These are phyloP conservation scores for Chamaenerion angustifolium DNA, from an alignment of 345 rosid species.

Conservation along the genomic window DNA sequence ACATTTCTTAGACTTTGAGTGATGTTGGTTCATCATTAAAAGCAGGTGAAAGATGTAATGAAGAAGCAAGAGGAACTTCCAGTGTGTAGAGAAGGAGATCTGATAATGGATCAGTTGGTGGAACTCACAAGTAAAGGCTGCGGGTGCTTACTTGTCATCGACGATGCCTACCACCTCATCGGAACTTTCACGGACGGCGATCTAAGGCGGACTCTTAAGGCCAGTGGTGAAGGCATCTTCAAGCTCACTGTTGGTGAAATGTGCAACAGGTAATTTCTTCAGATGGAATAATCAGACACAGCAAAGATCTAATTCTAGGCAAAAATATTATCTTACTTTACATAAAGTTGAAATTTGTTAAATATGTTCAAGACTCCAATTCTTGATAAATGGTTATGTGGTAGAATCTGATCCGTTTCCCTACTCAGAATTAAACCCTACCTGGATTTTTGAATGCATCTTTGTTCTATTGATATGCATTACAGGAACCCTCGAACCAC, in stretches of 20 bases:
- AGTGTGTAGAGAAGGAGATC: conserved; percentile 68
- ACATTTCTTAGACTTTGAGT: neutral
- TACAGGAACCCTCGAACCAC: conserved; percentile 81
- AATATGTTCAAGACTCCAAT: too few relatives aligned
- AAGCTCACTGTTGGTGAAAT: conserved; percentile 85
- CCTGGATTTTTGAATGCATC: neutral
- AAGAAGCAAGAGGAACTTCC: conserved; percentile 88
- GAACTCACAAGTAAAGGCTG: conserved; percentile 93
- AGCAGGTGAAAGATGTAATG: conserved; percentile 83
- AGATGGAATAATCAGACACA: neutral
- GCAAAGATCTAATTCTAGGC: neutral
- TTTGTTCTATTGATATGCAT: too few relatives aligned
- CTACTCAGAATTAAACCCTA: too few relatives aligned
- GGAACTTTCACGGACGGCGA: conserved; percentile 97
- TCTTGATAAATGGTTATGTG: too few relatives aligned
- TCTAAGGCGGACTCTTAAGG: conserved; percentile 83
- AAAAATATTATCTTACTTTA: too few relatives aligned
- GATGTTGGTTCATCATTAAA: neutral
- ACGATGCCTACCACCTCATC: conserved; percentile 43
- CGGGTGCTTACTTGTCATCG: conserved; percentile 78
- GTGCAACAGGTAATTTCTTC: conserved; percentile 61
- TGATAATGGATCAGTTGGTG: conserved; percentile 87
- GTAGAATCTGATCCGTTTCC: too few relatives aligned
- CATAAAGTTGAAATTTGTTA: too few relatives aligned
- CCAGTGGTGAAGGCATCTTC: conserved; percentile 79